Percentiles rank a stretch among this genome's conserved stretches.
phyloP scores from a whole-genome alignment of 1,284 basidiomycete genomes.

The Naganishia sp. region DNA sequence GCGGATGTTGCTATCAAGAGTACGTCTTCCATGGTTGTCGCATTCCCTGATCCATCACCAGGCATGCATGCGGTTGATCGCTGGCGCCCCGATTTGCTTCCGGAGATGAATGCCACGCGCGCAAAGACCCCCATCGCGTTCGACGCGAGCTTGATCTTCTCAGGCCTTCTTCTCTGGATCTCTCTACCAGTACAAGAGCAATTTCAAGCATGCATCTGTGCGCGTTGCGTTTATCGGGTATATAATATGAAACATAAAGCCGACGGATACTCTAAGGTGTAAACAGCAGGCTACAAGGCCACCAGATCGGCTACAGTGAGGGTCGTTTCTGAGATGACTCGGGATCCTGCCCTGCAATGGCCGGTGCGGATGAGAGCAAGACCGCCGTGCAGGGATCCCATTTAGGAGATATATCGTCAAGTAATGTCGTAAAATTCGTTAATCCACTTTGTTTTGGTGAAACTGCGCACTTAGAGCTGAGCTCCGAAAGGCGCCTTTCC shows the following conservation, averaged over 20 bases:
- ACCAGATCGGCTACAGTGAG: conserved; percentile 28
- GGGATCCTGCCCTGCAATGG: conserved; percentile 9
- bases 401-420: conserved; percentile 17
- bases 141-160: background rate
- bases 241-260: conserved; percentile 17
- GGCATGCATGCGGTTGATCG: no score
- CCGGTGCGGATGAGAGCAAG: background rate
- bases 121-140: background rate
- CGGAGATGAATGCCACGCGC: background rate
- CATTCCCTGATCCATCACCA: no score
- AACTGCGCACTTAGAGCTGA: conserved; percentile 15
- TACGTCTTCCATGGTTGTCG: no score
- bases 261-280: conserved; percentile 17
- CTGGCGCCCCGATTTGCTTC: background rate
- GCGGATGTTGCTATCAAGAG: no score
- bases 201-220: no score
- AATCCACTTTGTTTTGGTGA: background rate
- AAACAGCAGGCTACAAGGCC: conserved; percentile 10
- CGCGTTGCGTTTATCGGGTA: background rate
- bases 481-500: conserved; percentile 30
- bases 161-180: no score
- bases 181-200: background rate
- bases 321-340: conserved; percentile 11
- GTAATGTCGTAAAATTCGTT: conserved; percentile 21
- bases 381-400: conserved; percentile 7